Conservation (phyloP, 768 basidiomycete species). For the Favolaschia claudopus region DNA sequence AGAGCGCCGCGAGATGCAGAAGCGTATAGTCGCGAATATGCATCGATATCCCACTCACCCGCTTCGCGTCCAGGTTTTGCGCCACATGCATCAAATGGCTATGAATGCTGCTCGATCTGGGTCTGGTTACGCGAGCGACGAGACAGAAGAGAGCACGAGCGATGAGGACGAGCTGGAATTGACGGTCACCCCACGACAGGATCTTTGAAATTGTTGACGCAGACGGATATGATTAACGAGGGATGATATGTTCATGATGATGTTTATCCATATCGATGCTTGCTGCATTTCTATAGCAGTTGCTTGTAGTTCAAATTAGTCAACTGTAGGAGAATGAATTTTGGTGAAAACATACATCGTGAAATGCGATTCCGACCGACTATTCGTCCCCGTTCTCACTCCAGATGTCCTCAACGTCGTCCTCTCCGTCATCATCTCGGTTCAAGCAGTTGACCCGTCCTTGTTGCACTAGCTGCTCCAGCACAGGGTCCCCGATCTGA, state of each 20-base stretch:
- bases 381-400: slow-evolving; percentile 3
- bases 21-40: slow-evolving; percentile 15
- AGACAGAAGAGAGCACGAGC: slow-evolving; percentile 5
- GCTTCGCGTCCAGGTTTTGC: slow-evolving; percentile 23
- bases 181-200: not conserved
- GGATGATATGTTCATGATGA: no score
- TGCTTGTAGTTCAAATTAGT: no score
- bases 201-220: no score
- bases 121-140: slow-evolving; percentile 14
- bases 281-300: no score
- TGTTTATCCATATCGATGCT: no score
- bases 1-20: slow-evolving; percentile 20
- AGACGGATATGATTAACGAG: no score
- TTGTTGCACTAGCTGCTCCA: slow-evolving; percentile 47
- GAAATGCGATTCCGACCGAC: not conserved
- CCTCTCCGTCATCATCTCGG: slow-evolving; percentile 6
- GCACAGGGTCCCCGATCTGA: slow-evolving; percentile 36
- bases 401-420: not conserved
- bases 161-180: slow-evolving; percentile 21
- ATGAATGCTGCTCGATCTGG: slow-evolving; percentile 1
- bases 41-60: slow-evolving; percentile 13
- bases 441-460: slow-evolving; percentile 30
- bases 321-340: no score
- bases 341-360: no score
- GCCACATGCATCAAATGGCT: slow-evolving; percentile 26